Evolutionary conservation across 2,329 filamentous ascomycete genomes (phyloP), one percentile per base, ranked within the genome.

Genomic region (Neospermospora avenae): DNA sequence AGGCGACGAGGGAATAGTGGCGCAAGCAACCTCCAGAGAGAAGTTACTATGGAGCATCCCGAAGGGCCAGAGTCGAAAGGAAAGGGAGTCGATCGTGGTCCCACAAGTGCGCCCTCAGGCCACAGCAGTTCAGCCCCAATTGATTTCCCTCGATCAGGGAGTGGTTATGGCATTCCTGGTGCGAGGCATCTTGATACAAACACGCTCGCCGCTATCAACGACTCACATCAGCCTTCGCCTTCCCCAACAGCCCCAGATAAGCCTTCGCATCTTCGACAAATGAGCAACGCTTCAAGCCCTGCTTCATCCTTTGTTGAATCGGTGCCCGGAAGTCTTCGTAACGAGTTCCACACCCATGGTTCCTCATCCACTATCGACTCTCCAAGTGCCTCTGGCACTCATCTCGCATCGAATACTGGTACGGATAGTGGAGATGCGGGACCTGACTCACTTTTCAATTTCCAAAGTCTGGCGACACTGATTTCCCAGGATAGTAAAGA

Each of bases 401-500:
- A 81, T 45, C 72, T 84, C 2, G 77, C 76, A 2, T 42, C 56
- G 35, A 71, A 70, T 42, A 74, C 65, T 2, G 70, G 79, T 11
- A 77, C 78, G 13, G 81, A 85, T 24, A 74, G 77, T 6, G 81
- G 82, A 24, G 77, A 80, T 4, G 69, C 78, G 4, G 80, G 81
- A 48, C 77, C 81, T 0, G 93, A 97, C 71, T 85, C 91, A 3
- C 85, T 96, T 83, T 95, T 96, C 75, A 97, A 96, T 73, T 97
- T 97, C 72, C 82, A 86, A 58, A 96, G 91, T 67, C 77, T 98
- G 22, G 90, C 91, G 1, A 90, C 91, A 63, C 90, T 96, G 73
- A 90, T 97, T 31, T 90, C 87, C 41, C 81, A 86, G 53, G 83
- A 86, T 44, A 81, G 85, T 44, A 71, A 71, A 8, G 65, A 69